Evolutionary conservation across 2,329 filamentous ascomycete species (phyloP), one percentile per base, ranked within the genome.

Genomic region (Trichoderma sp.): DNA sequence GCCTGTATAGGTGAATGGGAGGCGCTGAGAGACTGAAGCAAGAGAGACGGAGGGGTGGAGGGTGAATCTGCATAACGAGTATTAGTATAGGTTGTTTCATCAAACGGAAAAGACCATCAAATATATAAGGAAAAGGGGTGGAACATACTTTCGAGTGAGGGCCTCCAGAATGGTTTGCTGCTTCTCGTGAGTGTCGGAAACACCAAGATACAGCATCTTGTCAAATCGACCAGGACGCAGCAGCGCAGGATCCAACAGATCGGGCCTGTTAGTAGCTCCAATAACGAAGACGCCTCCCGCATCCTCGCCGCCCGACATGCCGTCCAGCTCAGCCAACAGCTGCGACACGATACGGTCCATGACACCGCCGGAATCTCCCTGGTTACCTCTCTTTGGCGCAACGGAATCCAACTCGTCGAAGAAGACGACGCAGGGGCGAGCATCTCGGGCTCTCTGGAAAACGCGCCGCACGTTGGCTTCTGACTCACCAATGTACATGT

Each of bases 281-380:
- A 99, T 97, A 32, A 98, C 95, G 77, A 98, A 98, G 5, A 98
- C 94, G 22, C 94, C 93, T 12, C 92, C 92, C 0, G 86, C 87
- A 71, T 94, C 92, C 68, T 93, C 92, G 17, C 93, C 94, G 72
- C 94, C 91, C 63, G 94, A 97, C 95, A 99, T 99, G 61, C 95
- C 95, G 76, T 99, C 95, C 25, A 99, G 84, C 80, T 99, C 95
- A 0, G 95, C 95, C 12, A 99, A 86, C 53, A 99, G 83, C 81
- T 98, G 95, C 69, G 91, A 95, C 61, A 99, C 94, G 72, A 98
- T 98, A 66, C 95, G 89, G 78, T 98, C 95, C 94, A 98, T 98
- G 67, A 98, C 95, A 76, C 95, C 95, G 67, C 95, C 94, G 71
- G 93, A 97, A 75, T 98, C 95, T 58, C 95, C 95, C 79, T 98